Conservation (phyloP, 805 yeast genomes). For the Kuraishia molischiana region DNA sequence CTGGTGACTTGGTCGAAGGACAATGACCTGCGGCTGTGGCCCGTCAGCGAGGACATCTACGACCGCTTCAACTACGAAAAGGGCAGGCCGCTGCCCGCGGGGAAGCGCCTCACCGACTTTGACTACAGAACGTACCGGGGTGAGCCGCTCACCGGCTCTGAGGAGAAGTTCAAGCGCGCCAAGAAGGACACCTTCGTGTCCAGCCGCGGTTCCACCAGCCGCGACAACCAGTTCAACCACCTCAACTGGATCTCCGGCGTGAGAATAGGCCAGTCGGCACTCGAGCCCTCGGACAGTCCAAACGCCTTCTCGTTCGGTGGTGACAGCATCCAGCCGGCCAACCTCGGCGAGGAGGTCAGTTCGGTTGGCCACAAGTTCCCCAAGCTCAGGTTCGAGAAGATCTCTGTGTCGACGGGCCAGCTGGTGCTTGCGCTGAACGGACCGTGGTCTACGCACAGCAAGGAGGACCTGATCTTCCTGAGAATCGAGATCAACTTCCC, state of each 20-base stretch:
- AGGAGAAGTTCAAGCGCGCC: conserved; percentile 3
- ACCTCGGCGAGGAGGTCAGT: conserved; percentile 87
- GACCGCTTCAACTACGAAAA: conserved; percentile 33
- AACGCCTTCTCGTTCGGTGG: conserved; percentile 26
- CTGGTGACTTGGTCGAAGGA: conserved; percentile 93
- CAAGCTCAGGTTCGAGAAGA: conserved; percentile 74
- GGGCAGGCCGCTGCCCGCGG: conserved; percentile 22
- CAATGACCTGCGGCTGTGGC: conserved; percentile 79
- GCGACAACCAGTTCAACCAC: conserved; percentile 43
- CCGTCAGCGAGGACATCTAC: conserved; percentile 39
- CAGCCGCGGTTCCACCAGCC: conserved; percentile 22
- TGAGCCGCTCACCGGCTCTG: conserved; percentile 30
- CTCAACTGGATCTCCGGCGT: conserved; percentile 93
- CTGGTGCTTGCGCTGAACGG: conserved; percentile 74
- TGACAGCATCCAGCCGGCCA: conserved; percentile 32
- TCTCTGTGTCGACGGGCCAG: conserved; percentile 80
- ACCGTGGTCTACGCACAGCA: conserved; percentile 47
- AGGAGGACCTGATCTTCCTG: conserved; percentile 46
- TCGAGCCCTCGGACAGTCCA: conserved; percentile 23
- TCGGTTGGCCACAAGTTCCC: conserved; percentile 85
- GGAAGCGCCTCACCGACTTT: conserved; percentile 23
- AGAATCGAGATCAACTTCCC: conserved; percentile 70
- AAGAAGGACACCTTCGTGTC: conserved; percentile 9
- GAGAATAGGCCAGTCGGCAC: conserved; percentile 50
- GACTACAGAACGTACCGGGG: conserved; percentile 34